These are phyloP conservation scores for Nemania bipapillata DNA, from an alignment of 2,329 filamentous ascomycete species.

Conservation along the genomic window DNA sequence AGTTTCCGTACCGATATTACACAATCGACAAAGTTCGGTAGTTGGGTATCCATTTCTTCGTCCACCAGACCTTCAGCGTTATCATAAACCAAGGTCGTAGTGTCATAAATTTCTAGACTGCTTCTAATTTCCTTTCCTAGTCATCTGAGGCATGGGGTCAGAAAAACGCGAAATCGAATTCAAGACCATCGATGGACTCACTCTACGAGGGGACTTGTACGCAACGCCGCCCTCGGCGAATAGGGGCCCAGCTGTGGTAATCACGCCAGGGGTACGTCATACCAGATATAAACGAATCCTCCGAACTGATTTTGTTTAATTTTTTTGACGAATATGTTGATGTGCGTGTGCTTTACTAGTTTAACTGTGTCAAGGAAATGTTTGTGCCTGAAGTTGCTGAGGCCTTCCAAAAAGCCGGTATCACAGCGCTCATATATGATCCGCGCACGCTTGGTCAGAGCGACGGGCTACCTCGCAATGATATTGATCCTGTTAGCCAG, in stretches of 20 bases:
- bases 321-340: background rate
- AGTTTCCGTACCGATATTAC: no score
- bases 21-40: no score
- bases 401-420: constrained; percentile 49
- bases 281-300: no score
- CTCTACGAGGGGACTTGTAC: constrained; percentile 54
- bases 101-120: no score
- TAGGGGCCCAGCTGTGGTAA: constrained; percentile 47
- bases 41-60: no score
- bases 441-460: constrained; percentile 52
- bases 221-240: constrained; percentile 45
- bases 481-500: constrained; percentile 52
- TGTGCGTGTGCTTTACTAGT: no score
- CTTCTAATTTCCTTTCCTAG: no score
- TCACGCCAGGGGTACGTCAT: constrained; percentile 46
- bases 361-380: constrained; percentile 46
- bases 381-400: constrained; percentile 51
- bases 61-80: no score
- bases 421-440: constrained; percentile 55
- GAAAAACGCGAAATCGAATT: constrained; percentile 50
- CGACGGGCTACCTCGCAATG: constrained; percentile 54
- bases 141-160: no score
- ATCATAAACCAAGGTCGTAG: no score
- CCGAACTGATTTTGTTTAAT: no score
- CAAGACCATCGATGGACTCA: constrained; percentile 56